Conservation (phyloP, 2,329 filamentous ascomycete species). For the Fusarium odoratissimum region DNA sequence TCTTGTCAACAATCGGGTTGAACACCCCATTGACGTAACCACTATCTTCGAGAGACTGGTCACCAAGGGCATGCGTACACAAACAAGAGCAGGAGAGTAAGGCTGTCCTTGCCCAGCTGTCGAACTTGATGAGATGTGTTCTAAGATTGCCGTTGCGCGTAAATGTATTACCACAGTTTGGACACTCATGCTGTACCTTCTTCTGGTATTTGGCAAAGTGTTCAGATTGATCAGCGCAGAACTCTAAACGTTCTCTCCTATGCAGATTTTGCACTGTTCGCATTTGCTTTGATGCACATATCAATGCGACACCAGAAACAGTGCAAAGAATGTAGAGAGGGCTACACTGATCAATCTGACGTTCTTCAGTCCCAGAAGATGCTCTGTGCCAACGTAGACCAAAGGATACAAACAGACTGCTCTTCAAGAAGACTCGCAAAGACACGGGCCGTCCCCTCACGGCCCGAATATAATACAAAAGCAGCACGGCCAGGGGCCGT, state of each 20-base stretch:
- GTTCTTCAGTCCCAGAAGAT: background rate
- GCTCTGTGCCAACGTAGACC: too few relatives aligned
- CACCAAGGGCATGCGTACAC: too few relatives aligned
- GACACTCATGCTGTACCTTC: background rate
- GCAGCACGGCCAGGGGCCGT: background rate
- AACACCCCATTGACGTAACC: background rate
- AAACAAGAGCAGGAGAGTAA: background rate
- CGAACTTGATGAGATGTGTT: background rate
- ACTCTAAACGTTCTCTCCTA: background rate
- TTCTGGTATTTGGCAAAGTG: background rate
- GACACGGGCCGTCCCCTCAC: background rate
- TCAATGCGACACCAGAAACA: background rate
- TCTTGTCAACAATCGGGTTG: accelerated
- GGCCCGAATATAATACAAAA: background rate
- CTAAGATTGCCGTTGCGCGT: background rate
- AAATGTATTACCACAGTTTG: background rate
- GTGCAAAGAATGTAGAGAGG: background rate
- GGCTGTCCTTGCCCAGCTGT: background rate
- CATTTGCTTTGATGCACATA: background rate
- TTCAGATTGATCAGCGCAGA: background rate
- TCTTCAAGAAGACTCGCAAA: background rate
- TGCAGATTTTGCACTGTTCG: background rate
- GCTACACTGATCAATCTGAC: background rate
- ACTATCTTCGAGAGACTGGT: background rate
- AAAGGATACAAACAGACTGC: accelerated